Base-by-base conservation (phyloP, 2,329 filamentous ascomycete species). In the Pezicula neosporulosa region DNA sequence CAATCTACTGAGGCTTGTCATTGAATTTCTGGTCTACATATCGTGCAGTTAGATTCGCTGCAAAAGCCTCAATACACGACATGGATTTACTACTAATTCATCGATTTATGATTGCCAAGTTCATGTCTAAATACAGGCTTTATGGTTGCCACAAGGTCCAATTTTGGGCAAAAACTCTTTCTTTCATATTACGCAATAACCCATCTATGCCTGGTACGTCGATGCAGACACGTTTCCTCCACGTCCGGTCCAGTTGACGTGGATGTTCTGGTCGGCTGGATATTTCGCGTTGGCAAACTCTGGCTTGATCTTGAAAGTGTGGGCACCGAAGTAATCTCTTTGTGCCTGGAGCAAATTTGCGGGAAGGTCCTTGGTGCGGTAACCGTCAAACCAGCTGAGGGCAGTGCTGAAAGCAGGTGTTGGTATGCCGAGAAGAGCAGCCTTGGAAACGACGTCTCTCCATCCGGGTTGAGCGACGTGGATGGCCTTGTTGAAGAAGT, bases 401-500 rank as follows among this genome's bases (percentile, higher is more conserved):
- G 94, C 94, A 56, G 94, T 97, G 71, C 88, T 91, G 86, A 99
- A 99, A 67, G 90, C 90, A 39, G 94, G 94, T 50, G 90, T 94
- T 61, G 94, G 94, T 70, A 99, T 95, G 75, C 94, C 94, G 76
- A 95, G 90, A 59, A 95, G 82, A 59, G 93, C 92, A 62, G 89
- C 83, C 85, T 96, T 95, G 77, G 88, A 82, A 63, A 99, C 87
- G 60, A 96, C 87, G 70, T 91, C 85, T 80, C 89, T 85, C 91
- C 91, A 96, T 70, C 91, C 91, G 55, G 81, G 81, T 81, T 99
- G 94, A 54, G 94, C 94, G 69, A 87, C 89, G 86, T 97, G 87
- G 75, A 99, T 99, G 66, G 94, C 94, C 79, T 94, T 90, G 83
- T 96, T 96, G 89, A 99, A 99, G 86, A 99, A 99, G 72, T 96